Percentiles rank a stretch among this genome's conserved stretches.
Evolutionary conservation across 345 rosid species (phyloP).

Genomic region (Bruguiera parviflora): DNA sequence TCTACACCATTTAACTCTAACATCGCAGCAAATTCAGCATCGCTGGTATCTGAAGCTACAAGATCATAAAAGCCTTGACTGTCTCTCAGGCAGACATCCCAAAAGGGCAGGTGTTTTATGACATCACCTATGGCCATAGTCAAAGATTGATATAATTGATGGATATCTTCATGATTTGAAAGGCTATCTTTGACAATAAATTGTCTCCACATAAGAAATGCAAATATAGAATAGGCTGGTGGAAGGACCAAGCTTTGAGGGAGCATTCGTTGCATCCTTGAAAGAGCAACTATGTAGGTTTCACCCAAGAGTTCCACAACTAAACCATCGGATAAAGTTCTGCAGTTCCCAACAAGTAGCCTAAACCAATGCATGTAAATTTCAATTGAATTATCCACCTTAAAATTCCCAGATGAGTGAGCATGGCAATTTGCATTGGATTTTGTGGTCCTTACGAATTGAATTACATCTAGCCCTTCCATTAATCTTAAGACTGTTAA

Average conservation of each 20-base stretch:
- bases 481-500: conserved; percentile 71
- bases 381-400: conserved; percentile 64
- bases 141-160: conserved; percentile 70
- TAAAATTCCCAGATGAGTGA: conserved; percentile 53
- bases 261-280: conserved; percentile 90
- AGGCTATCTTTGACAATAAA: conserved; percentile 47
- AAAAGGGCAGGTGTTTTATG: conserved; percentile 74
- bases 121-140: conserved; percentile 67
- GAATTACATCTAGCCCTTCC: conserved; percentile 81
- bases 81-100: conserved; percentile 88
- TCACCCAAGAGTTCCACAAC: conserved; percentile 88
- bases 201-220: conserved; percentile 76
- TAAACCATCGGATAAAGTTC: conserved; percentile 77
- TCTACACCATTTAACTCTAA: conserved; percentile 68
- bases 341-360: conserved; percentile 79
- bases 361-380: conserved; percentile 85
- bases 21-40: conserved; percentile 76
- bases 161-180: conserved; percentile 66
- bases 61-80: conserved; percentile 73
- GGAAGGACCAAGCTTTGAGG: conserved; percentile 85
- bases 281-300: conserved; percentile 75
- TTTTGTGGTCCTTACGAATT: conserved; percentile 60
- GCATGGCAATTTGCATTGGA: conserved; percentile 76
- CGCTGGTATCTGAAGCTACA: conserved; percentile 72
- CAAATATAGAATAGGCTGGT: conserved; percentile 79